These are phyloP conservation scores for Ochetophila trinervis DNA, from an alignment of 306 rosid species.

Conservation along the genomic window DNA sequence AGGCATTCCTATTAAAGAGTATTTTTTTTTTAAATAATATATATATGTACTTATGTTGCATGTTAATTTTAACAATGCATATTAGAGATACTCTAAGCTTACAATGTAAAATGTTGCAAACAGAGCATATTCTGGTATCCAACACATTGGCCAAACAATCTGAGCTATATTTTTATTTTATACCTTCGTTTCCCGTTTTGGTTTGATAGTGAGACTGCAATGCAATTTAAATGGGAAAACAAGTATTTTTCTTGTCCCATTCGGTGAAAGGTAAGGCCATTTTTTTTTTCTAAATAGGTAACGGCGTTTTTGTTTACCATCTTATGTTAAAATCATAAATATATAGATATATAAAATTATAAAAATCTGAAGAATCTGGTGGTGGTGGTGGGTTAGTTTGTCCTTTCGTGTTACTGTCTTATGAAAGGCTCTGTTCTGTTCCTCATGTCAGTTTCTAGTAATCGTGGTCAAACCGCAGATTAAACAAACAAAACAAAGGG, in stretches of 20 bases:
- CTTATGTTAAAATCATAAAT: not conserved
- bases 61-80: too few relatives aligned
- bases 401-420: slow-evolving; percentile 27
- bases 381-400: slow-evolving; percentile 18
- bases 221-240: not conserved
- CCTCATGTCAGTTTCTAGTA: slow-evolving; percentile 28
- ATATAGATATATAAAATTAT: not conserved
- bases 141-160: not conserved
- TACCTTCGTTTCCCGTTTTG: not conserved
- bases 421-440: slow-evolving; percentile 25
- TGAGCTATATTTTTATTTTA: not conserved
- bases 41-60: too few relatives aligned
- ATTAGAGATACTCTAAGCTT: too few relatives aligned
- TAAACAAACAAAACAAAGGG: not conserved
- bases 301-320: not conserved
- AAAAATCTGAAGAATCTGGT: not conserved
- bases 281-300: too few relatives aligned
- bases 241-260: not conserved
- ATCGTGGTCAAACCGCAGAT: slow-evolving; percentile 14
- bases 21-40: too few relatives aligned
- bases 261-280: not conserved
- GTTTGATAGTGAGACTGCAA: not conserved
- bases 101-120: not conserved
- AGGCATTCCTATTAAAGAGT: too few relatives aligned
- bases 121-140: not conserved